Evolutionary conservation across 306 rosid species (phyloP), one percentile per base, ranked within the genome.

Genomic region (Inga leiocalycina): DNA sequence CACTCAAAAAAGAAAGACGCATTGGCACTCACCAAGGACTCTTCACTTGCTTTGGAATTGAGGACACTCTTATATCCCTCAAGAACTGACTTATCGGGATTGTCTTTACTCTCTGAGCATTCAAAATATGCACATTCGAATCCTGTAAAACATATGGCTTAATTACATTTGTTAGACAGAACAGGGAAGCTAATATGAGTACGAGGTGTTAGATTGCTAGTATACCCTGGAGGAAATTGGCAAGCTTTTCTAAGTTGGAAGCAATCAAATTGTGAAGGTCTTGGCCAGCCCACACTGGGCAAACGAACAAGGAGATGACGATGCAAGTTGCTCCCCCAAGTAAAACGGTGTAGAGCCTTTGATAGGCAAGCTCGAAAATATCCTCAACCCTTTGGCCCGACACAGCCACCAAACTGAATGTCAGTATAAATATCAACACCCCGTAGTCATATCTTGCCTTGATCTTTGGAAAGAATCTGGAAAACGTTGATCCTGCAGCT

Each of bases 231-330:
- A 96, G 86, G 46, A 61, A 91, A 79, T 85, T 88, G 41, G 93
- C 97, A 22, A 96, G 90, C 81, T 92, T 92, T 59, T 90, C 88
- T 43, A 92, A 48, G 41, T 92, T 90, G 34, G 93, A 91, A 87
- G 94, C 89, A 22, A 92, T 75, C 73, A 90, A 89, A 10, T 90
- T 92, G 75, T 94, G 99, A 83, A 96, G 96, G 35, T 90, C 97
- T 88, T 89, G 82, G n/a, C 98, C 98, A 3, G 99, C 98, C 99
- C 99, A 94, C 1, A 96, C 97, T 1, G 98, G 99, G 73, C 82
- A 90, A 44, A 93, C 67, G 24, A 88, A 92, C 15, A 87, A 78
- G 78, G 97, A 86, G 59, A 96, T 75, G 45, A 96, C 5, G 48
- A 93, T 86, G 91, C 97, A 91, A 13, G 90, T 78, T 46, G 93